Percentiles rank a stretch among this genome's conserved stretches.
These are phyloP conservation scores for Hansfordia pulvinata DNA, from an alignment of 2,329 filamentous ascomycete genomes.

Conservation along the genomic window DNA sequence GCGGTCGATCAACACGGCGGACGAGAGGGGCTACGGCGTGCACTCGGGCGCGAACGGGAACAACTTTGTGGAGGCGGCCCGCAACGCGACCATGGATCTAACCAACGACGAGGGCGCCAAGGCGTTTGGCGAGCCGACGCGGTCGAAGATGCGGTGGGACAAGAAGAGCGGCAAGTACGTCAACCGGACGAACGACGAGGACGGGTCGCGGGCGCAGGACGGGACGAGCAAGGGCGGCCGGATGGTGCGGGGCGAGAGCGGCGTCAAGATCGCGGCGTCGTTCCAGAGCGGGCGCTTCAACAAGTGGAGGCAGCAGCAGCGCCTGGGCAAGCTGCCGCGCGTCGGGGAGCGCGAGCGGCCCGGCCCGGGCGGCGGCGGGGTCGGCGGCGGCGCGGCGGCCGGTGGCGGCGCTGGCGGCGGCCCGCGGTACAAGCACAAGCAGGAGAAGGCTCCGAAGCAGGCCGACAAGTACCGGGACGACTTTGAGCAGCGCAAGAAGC, in stretches of 20 bases:
- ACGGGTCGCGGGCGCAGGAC: constrained; percentile 53
- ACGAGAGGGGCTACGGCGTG: constrained; percentile 88
- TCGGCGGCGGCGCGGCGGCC: constrained; percentile 15
- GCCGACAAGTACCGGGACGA: constrained; percentile 89
- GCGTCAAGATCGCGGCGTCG: constrained; percentile 86
- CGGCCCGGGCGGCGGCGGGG: constrained; percentile 14
- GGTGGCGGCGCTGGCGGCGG: constrained; percentile 23
- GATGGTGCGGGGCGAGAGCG: constrained; percentile 79
- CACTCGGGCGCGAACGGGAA: constrained; percentile 63
- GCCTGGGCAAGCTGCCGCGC: constrained; percentile 62
- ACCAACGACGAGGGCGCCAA: constrained; percentile 75
- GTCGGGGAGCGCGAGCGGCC: constrained; percentile 68
- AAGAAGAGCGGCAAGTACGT: constrained; percentile 96
- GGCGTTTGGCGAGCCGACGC: constrained; percentile 64
- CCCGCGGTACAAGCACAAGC: constrained; percentile 70
- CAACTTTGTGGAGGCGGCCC: constrained; percentile 81
- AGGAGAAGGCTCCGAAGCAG: constrained; percentile 78
- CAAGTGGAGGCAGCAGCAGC: constrained; percentile 78
- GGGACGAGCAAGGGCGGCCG: constrained; percentile 39
- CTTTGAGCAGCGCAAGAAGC: constrained; percentile 81
- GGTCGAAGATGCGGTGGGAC: constrained; percentile 82
- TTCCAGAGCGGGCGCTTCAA: constrained; percentile 94
- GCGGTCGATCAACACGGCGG: constrained; percentile 62
- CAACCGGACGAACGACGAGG: constrained; percentile 79
- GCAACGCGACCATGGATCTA: constrained; percentile 82